Evolutionary conservation across 2,329 filamentous ascomycete species (phyloP).

Genomic region (Alternaria triticina): DNA sequence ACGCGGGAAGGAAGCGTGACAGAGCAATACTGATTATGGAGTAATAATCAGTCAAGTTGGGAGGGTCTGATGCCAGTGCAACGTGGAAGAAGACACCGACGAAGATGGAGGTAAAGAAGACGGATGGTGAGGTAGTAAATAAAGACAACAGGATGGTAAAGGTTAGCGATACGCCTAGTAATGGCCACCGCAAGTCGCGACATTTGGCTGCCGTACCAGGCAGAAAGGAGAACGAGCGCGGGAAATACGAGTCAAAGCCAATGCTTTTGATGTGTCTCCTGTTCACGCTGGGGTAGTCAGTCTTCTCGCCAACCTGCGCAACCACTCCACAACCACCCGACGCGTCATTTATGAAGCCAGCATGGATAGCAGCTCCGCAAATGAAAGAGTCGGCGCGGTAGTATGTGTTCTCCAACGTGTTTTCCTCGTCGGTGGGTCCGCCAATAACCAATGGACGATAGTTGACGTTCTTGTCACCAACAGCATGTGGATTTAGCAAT

Average conservation of each 20-base stretch:
- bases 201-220: conserved; percentile 70
- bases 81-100: conserved; percentile 87
- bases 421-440: conserved; percentile 53
- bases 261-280: conserved; percentile 78
- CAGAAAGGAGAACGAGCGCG: conserved; percentile 81
- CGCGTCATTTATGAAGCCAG: conserved; percentile 74
- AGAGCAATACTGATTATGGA: conserved; percentile 78
- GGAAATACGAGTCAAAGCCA: conserved; percentile 86
- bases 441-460: conserved; percentile 63
- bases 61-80: conserved; percentile 87
- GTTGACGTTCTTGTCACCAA: conserved; percentile 69
- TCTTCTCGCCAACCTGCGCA: conserved; percentile 71
- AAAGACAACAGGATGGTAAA: conserved; percentile 81
- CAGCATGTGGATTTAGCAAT: conserved; percentile 74
- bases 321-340: conserved; percentile 84
- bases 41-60: conserved; percentile 69
- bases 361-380: conserved; percentile 83
- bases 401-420: conserved; percentile 57
- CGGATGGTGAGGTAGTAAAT: conserved; percentile 76
- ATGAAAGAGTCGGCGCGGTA: conserved; percentile 93
- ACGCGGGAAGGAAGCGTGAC: conserved; percentile 83
- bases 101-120: conserved; percentile 88
- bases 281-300: conserved; percentile 67
- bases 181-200: conserved; percentile 80
- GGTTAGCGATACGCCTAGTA: conserved; percentile 79